Base-by-base conservation (phyloP, 1,284 basidiomycete species). In the Mrakiaceae sp. region DNA sequence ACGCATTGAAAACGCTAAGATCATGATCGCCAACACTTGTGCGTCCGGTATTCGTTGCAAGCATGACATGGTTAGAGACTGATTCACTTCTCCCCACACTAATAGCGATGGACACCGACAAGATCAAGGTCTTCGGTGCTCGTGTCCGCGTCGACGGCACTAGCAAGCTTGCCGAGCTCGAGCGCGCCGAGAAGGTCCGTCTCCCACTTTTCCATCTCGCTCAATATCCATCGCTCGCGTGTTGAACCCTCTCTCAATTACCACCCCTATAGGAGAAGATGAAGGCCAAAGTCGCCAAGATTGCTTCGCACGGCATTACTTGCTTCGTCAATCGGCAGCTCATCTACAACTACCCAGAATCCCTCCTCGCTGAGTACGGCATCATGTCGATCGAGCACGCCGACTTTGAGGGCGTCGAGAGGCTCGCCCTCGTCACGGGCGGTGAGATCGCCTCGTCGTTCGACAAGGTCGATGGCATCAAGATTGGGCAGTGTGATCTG, bases 321-420 rank as follows among this genome's bases (percentile, higher is more conserved):
- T 90, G 87, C 77, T 98, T 99, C 75, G 92, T 98, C 71, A 99
- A 99, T 80, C 85, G 96, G 58, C 96, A 99, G 75, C 82, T 99
- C 64, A 93, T 99, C 78, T 99, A 98, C 85, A 98, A 99, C 81
- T 98, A 98, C 76, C 96, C 96, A 55, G 96, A 98, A 77, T 89
- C 87, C 1, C 80, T 99, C 0, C 82, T 99, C 16, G 83, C 95
- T 9, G 95, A 98, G 72, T 87, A 87, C 66, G 95, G 95, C 63
- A 93, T 98, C 77, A 81, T 97, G 84, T 87, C 86, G 64, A 98
- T 98, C 70, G 96, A 99, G 75, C 96, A 99, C 73, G 96, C 96
- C 42, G 95, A 98, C 76, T 99, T 99, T 73, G 96, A 99, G 75
- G 96, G 96, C 67, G 96, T 99, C 8, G 96, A 99, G 78, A 83